Evolutionary conservation across 495 filamentous ascomycete species (phyloP).

Genomic region (Penicillium canariense): DNA sequence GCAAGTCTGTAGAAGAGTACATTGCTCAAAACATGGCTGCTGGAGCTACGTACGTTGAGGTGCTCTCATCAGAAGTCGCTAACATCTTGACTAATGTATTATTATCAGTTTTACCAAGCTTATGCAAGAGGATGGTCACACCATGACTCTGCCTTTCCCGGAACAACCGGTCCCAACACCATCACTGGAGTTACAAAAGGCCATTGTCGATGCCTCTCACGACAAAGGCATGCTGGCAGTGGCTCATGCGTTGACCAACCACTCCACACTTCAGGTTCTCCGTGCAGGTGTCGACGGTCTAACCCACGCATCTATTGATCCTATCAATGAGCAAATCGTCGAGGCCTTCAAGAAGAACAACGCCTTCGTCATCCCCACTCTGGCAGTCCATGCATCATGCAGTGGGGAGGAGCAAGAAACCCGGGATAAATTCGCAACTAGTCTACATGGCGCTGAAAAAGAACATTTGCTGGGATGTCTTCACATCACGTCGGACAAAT

Average conservation of each 20-base stretch:
- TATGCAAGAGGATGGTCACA: slow-evolving; percentile 17
- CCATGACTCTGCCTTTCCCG: slow-evolving; percentile 10
- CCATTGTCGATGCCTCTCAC: slow-evolving; percentile 8
- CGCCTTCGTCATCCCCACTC: slow-evolving; percentile 10
- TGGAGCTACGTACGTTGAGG: slow-evolving; percentile 5
- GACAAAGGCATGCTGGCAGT: slow-evolving; percentile 7
- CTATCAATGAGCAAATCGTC: slow-evolving; percentile 7
- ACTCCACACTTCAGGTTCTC: slow-evolving; percentile 13
- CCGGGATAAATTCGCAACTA: slow-evolving; percentile 3
- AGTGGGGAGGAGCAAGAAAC: slow-evolving; percentile 11
- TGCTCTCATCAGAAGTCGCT: not conserved
- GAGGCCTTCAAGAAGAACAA: slow-evolving; percentile 15
- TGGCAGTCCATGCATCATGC: slow-evolving; percentile 6
- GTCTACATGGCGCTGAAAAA: slow-evolving; percentile 1
- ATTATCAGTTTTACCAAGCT: slow-evolving; percentile 9
- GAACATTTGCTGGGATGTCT: slow-evolving; percentile 12
- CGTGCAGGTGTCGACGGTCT: slow-evolving; percentile 7
- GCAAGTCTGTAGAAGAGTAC: slow-evolving; percentile 5
- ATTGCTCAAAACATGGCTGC: slow-evolving; percentile 9
- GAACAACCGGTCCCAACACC: slow-evolving; percentile 8
- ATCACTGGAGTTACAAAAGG: slow-evolving; percentile 8
- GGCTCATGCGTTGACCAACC: slow-evolving; percentile 11
- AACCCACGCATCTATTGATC: slow-evolving; percentile 8
- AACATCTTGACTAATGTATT: not conserved
- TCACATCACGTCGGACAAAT: slow-evolving; percentile 5